Base-by-base conservation (phyloP, 176 grass and related monocot genomes). In the Thinopyrum elongatum region DNA sequence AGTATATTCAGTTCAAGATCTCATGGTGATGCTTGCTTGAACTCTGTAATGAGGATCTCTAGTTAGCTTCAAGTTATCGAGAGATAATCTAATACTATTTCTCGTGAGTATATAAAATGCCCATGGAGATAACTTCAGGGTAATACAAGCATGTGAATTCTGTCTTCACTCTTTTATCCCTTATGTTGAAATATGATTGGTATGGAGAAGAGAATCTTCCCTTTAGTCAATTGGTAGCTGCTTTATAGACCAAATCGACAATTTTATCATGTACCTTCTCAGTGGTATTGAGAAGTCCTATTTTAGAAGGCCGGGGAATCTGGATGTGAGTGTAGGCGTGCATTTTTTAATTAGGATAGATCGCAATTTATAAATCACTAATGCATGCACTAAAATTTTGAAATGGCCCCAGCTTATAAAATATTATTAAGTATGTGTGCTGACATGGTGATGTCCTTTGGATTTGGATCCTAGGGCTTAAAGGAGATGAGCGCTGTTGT, bases 81-180 rank as follows among this genome's bases (percentile, higher is more conserved):
- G 34, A 76, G 38, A 76, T 80, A 70, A 39, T 77, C 9, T 10
- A 47, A 47, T 69, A 59, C 63, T 27, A 27, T 78, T 46, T 46
- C 44, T 47, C 2, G 7, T 51, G 36, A 78, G 27, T 65, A 71
- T 60, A 83, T 14, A 41, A 67, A 67, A 39, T 83, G 73, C 4
- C 31, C 22, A 65, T 65, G 76, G 76, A 31, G 58, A 68, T 63
- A 55, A 78, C 49, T 12, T 58, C 28, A 70, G 34, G 44, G 33
- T 66, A 31, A 55, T n/a, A 25, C 25, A 67, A 42, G 86, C 65
- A 81, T 81, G 51, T 39, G 31, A 55, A 83, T 10, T 51, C 31
- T 57, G 41, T 87, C n/a, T 86, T 77, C 44, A 59, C 49, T 77
- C 21, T n/a, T 88, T 77, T 58, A 17, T 4, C 80, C 62, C 27